These are phyloP conservation scores for Phytophthora tubulina DNA, from an alignment of 352 stramenopile genomes.

Conservation along the genomic window DNA sequence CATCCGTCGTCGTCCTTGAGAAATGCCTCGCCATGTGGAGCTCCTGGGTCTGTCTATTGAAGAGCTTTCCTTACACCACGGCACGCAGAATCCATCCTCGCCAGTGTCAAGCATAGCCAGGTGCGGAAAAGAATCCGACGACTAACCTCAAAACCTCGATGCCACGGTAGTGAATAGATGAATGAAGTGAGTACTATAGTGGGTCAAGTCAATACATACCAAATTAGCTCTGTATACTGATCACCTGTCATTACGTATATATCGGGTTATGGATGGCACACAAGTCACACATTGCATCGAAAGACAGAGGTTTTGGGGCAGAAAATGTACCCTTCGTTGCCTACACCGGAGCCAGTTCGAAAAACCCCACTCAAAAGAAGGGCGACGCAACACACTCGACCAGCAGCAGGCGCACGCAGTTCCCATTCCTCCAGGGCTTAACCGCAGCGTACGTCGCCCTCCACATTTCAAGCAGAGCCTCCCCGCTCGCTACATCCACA, in stretches of 20 bases:
- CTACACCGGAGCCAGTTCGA: slow-evolving; percentile 40
- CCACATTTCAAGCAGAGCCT: slow-evolving; percentile 12
- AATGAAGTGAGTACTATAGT: too few relatives aligned
- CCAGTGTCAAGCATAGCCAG: too few relatives aligned
- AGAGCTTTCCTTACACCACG: neutral
- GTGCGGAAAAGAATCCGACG: too few relatives aligned
- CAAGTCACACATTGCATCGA: neutral
- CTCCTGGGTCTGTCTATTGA: slow-evolving; percentile 1
- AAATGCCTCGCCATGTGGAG: slow-evolving; percentile 4
- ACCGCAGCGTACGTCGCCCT: neutral
- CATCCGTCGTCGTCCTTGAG: slow-evolving; percentile 1
- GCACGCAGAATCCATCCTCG: neutral
- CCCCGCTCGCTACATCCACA: slow-evolving; percentile 11
- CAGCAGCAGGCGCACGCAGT: slow-evolving; percentile 26
- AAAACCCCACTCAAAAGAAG: slow-evolving; percentile 23
- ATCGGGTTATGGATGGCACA: neutral
- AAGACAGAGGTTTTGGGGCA: slow-evolving; percentile 4
- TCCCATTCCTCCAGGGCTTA: slow-evolving; percentile 26
- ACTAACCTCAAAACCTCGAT: too few relatives aligned
- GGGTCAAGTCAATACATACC: neutral
- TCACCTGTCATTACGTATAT: neutral
- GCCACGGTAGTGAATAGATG: too few relatives aligned
- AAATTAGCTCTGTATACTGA: neutral
- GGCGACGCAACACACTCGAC: slow-evolving; percentile 23
- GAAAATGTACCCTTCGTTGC: slow-evolving; percentile 34